Evolutionary conservation across 371 early-diverging fungal species (phyloP), one percentile per base, ranked within the genome.

Genomic region (Funneliformis caledonium): DNA sequence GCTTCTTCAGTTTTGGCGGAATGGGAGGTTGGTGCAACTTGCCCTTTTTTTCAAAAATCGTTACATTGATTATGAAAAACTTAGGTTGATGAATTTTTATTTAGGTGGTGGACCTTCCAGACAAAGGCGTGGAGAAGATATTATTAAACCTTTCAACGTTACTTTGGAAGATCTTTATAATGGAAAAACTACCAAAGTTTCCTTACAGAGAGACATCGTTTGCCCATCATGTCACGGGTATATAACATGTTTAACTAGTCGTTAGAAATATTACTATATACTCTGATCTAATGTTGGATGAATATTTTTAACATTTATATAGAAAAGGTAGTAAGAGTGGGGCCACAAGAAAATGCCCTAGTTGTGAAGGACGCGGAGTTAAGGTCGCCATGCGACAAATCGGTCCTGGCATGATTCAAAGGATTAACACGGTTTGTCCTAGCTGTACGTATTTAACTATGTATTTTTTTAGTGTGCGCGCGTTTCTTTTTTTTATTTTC

Each of bases 321-420:
- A 83, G 97, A 76, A 94, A 93, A 86, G 94, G 91, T 72, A 93
- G 93, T 78, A 92, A 89, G 86, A 89, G 90, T 37, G 92, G 89
- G 62, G 93, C 91, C 4, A 90, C 88, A 65, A 89, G 85, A 80
- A 89, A 90, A 77, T 99, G 99, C 85, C 76, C 83, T 67, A 89
- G 88, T 73, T 95, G 95, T 88, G 93, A 97, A 16, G 99, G 98
- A 76, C 90, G 90, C 81, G 95, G 92, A 79, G 92, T 92, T 74
- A 92, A 88, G 85, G 91, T 89, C 80, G 93, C 89, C 31, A 90
- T 96, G 83, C 90, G 98, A 72, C 98, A 97, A 86, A 94, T 98
- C 89, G 98, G 98, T 43, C 97, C 97, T 68, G 81, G 81, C 14
- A 97, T 98, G 95, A 92, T 98, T 76, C 99, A 99, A 89, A 98